phyloP scores from a whole-genome alignment of 805 yeast species.

The Candida chilensis region DNA sequence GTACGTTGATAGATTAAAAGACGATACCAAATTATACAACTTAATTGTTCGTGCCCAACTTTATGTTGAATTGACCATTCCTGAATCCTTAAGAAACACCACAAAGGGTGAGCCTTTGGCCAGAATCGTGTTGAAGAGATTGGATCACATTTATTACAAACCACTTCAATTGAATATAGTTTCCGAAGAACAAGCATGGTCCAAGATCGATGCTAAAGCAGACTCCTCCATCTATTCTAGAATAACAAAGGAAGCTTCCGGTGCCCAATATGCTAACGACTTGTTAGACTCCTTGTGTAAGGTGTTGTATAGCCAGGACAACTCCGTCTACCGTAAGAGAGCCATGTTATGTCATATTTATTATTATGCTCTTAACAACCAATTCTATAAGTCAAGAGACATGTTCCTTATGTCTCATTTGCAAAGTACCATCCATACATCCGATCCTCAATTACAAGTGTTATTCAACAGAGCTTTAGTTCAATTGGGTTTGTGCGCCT shows the following conservation, averaged over 20 bases:
- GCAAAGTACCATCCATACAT: constrained; percentile 72
- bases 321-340: constrained; percentile 63
- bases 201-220: constrained; percentile 24
- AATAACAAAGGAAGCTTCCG: constrained; percentile 17
- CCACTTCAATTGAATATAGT: constrained; percentile 64
- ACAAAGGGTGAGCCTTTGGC: constrained; percentile 51
- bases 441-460: constrained; percentile 83
- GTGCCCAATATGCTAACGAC: constrained; percentile 31
- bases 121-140: constrained; percentile 71
- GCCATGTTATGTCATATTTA: constrained; percentile 83
- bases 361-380: constrained; percentile 84
- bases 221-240: constrained; percentile 23
- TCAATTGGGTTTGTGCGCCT: constrained; percentile 93
- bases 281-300: constrained; percentile 60
- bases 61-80: constrained; percentile 63
- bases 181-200: constrained; percentile 75
- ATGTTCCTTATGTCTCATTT: constrained; percentile 81
- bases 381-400: constrained; percentile 79
- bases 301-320: constrained; percentile 57
- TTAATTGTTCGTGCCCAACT: constrained; percentile 79
- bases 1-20: constrained; percentile 82
- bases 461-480: constrained; percentile 92
- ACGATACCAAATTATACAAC: constrained; percentile 70
- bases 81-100: constrained; percentile 24
- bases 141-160: constrained; percentile 91